phyloP scores from a whole-genome alignment of 768 basidiomycete species.

The Lentinula raphanica region DNA sequence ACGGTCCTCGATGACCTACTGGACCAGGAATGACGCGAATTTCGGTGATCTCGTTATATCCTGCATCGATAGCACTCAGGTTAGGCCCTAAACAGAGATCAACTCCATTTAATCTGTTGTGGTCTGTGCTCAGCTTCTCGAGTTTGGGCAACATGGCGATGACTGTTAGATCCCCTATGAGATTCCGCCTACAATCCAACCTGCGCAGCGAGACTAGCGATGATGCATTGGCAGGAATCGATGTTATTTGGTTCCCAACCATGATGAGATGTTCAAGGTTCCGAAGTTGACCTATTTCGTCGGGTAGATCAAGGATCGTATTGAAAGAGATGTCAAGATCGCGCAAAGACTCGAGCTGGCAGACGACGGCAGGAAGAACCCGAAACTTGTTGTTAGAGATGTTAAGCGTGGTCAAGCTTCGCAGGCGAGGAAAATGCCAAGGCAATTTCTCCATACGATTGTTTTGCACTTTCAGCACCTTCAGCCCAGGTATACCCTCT shows the following conservation, averaged over 20 bases:
- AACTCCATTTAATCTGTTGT: slow-evolving; percentile 78
- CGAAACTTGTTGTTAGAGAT: slow-evolving; percentile 95
- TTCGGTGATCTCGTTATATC: slow-evolving; percentile 86
- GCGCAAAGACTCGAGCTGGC: slow-evolving; percentile 62
- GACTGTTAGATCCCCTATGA: slow-evolving; percentile 67
- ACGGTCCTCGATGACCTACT: slow-evolving; percentile 30
- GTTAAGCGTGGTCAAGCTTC: slow-evolving; percentile 71
- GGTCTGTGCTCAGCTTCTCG: slow-evolving; percentile 65
- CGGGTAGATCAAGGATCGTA: slow-evolving; percentile 73
- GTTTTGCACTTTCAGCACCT: slow-evolving; percentile 74
- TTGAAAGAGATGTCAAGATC: slow-evolving; percentile 97
- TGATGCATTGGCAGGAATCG: slow-evolving; percentile 59
- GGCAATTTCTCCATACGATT: slow-evolving; percentile 88
- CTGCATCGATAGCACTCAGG: slow-evolving; percentile 64
- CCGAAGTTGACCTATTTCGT: slow-evolving; percentile 65
- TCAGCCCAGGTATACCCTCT: slow-evolving; percentile 67
- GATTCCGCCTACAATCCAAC: slow-evolving; percentile 85
- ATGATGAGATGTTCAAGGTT: slow-evolving; percentile 70
- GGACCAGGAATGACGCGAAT: slow-evolving; percentile 57
- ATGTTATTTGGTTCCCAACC: slow-evolving; percentile 79
- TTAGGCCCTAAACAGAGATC: slow-evolving; percentile 71
- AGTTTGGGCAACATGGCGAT: slow-evolving; percentile 69
- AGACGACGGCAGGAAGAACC: slow-evolving; percentile 67
- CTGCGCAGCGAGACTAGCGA: slow-evolving; percentile 55
- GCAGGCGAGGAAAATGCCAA: slow-evolving; percentile 74